Evolutionary conservation across 2,329 filamentous ascomycete genomes (phyloP).

Genomic region (Fusarium veterinarium): DNA sequence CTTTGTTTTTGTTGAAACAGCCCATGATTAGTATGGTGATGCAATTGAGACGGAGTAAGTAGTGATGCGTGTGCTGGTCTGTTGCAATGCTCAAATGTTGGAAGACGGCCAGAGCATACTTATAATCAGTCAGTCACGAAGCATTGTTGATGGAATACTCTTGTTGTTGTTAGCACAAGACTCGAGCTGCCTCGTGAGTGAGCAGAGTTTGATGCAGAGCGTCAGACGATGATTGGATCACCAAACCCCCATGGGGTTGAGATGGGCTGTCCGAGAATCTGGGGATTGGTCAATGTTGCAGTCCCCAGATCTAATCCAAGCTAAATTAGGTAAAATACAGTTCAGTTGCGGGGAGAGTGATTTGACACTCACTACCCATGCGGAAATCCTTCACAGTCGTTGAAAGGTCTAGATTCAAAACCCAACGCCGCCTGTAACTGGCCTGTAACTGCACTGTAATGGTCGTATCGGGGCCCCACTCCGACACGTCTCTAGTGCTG

Average conservation of each 20-base stretch:
- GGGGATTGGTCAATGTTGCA: background rate
- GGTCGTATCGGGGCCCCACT: background rate
- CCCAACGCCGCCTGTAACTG: background rate
- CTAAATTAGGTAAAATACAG: accelerated
- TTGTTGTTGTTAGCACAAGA: background rate
- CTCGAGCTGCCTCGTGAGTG: too few relatives aligned
- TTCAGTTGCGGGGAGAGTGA: background rate
- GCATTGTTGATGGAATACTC: accelerated
- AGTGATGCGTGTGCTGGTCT: background rate
- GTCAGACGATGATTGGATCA: too few relatives aligned
- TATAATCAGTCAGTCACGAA: background rate
- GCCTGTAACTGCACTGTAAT: background rate
- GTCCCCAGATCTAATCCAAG: background rate
- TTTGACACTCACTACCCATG: too few relatives aligned
- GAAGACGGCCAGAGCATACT: background rate
- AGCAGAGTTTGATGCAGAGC: too few relatives aligned
- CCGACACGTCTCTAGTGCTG: background rate
- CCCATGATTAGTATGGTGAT: background rate
- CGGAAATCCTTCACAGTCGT: too few relatives aligned
- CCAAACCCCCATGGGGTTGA: background rate
- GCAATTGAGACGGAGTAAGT: background rate
- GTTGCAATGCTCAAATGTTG: background rate
- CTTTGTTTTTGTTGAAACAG: background rate
- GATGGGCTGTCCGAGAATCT: background rate
- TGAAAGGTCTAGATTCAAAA: background rate